Conservation (phyloP, 495 filamentous ascomycete genomes). For the Tuber umbilicatum region DNA sequence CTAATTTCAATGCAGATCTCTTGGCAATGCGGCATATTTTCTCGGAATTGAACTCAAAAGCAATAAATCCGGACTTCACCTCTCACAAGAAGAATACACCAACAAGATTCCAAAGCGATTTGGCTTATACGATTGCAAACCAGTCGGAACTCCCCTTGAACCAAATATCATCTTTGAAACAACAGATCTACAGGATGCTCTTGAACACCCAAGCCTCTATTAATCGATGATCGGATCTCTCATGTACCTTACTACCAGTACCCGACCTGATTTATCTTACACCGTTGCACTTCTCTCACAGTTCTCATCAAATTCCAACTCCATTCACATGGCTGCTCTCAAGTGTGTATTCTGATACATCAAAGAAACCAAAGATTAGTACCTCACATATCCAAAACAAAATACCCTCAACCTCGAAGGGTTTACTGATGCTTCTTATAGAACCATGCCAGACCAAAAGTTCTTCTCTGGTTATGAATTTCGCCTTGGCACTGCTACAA, state of each 20-base stretch:
- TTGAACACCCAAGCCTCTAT: neutral
- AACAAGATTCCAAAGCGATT: conserved; percentile 1
- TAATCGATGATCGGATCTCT: neutral
- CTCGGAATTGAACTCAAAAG: conserved; percentile 5
- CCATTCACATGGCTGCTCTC: neutral
- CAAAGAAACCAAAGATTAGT: neutral
- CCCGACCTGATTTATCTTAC: conserved; percentile 26
- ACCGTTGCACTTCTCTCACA: too few species aligned
- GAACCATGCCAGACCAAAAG: neutral
- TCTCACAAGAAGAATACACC: conserved; percentile 4
- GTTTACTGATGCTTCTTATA: too few species aligned
- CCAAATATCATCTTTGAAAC: neutral
- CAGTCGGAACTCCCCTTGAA: neutral
- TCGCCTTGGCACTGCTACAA: neutral
- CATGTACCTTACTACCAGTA: conserved; percentile 7
- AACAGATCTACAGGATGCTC: neutral
- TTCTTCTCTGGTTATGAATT: conserved; percentile 16
- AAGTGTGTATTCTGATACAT: conserved; percentile 8
- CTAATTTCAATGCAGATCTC: conserved; percentile 7
- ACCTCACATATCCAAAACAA: neutral
- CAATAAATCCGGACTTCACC: neutral
- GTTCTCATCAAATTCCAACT: conserved; percentile 5
- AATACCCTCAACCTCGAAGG: neutral
- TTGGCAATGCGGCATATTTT: neutral
- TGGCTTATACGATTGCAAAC: conserved; percentile 1